These are phyloP conservation scores for Trichoderma guizhouense DNA, from an alignment of 2,329 filamentous ascomycete species.

Conservation along the genomic window DNA sequence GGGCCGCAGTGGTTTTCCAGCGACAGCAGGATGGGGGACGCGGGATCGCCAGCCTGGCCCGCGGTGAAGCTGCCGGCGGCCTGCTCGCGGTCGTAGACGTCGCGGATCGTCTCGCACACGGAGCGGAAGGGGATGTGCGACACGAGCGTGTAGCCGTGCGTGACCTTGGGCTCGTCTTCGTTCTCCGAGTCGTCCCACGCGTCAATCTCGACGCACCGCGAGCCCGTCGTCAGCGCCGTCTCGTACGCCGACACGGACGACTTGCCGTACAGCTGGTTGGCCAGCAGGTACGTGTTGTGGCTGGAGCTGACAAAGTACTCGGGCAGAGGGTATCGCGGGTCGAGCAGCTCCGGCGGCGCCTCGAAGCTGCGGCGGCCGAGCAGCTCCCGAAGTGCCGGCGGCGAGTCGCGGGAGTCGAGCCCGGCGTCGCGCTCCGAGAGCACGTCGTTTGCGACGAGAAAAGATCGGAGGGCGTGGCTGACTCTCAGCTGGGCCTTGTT, in stretches of 20 bases:
- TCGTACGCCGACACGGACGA: slow-evolving; percentile 63
- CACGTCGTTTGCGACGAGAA: slow-evolving; percentile 51
- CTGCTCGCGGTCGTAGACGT: slow-evolving; percentile 58
- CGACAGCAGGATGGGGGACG: slow-evolving; percentile 60
- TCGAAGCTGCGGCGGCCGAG: slow-evolving; percentile 56
- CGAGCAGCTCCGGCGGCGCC: slow-evolving; percentile 52
- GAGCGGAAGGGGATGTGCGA: slow-evolving; percentile 62
- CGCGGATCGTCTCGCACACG: slow-evolving; percentile 63
- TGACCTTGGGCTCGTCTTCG: slow-evolving; percentile 64
- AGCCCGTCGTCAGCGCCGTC: slow-evolving; percentile 58
- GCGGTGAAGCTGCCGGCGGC: slow-evolving; percentile 31
- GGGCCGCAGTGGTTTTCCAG: slow-evolving; percentile 65
- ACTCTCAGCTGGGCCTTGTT: slow-evolving; percentile 55
- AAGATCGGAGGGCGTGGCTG: slow-evolving; percentile 55
- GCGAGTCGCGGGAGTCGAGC: slow-evolving; percentile 40
- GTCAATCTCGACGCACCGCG: slow-evolving; percentile 70
- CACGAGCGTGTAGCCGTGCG: slow-evolving; percentile 66
- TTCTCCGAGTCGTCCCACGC: slow-evolving; percentile 65
- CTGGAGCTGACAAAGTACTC: slow-evolving; percentile 72
- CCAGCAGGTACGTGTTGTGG: slow-evolving; percentile 70
- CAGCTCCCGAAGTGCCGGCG: slow-evolving; percentile 46
- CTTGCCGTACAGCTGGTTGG: slow-evolving; percentile 64
- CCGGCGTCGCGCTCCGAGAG: slow-evolving; percentile 47
- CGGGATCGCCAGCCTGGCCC: slow-evolving; percentile 35
- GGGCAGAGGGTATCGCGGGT: slow-evolving; percentile 58